Conservation (phyloP, 2,329 filamentous ascomycete genomes). For the Botrytis cinerea region DNA sequence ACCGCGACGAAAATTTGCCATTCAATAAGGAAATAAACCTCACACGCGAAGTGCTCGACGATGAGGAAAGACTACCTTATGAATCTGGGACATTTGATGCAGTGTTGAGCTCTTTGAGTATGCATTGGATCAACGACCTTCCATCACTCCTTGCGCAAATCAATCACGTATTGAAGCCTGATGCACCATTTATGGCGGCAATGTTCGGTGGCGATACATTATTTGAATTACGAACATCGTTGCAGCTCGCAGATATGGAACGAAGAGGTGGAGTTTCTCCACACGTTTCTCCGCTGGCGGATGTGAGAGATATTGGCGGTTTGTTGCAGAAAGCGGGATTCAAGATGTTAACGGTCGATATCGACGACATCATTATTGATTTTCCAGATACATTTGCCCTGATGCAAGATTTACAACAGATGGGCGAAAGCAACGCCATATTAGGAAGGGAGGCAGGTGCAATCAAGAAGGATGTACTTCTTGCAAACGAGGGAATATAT, state of each 20-base stretch:
- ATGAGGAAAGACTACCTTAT: slow-evolving; percentile 76
- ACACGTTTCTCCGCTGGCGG: slow-evolving; percentile 86
- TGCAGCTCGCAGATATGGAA: slow-evolving; percentile 91
- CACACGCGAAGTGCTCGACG: slow-evolving; percentile 70
- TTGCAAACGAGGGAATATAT: slow-evolving; percentile 89
- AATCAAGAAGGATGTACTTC: slow-evolving; percentile 77
- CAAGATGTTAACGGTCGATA: slow-evolving; percentile 92
- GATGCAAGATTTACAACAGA: slow-evolving; percentile 92
- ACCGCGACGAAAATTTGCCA: slow-evolving; percentile 73
- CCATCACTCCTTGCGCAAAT: slow-evolving; percentile 82
- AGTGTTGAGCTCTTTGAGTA: slow-evolving; percentile 81
- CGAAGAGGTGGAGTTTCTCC: slow-evolving; percentile 87
- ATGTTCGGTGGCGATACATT: slow-evolving; percentile 97
- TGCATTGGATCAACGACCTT: slow-evolving; percentile 98
- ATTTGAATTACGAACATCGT: slow-evolving; percentile 87
- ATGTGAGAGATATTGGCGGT: slow-evolving; percentile 88
- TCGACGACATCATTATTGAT: slow-evolving; percentile 95
- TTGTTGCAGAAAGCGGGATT: slow-evolving; percentile 85
- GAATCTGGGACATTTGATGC: slow-evolving; percentile 79
- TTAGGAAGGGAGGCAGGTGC: slow-evolving; percentile 78
- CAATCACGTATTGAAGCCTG: slow-evolving; percentile 84
- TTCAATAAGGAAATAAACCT: slow-evolving; percentile 77
- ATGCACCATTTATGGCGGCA: slow-evolving; percentile 87
- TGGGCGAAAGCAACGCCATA: slow-evolving; percentile 93
- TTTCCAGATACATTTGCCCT: slow-evolving; percentile 87